Base-by-base conservation (phyloP, 805 yeast species). In the Saccharomycodes ludwigii region DNA sequence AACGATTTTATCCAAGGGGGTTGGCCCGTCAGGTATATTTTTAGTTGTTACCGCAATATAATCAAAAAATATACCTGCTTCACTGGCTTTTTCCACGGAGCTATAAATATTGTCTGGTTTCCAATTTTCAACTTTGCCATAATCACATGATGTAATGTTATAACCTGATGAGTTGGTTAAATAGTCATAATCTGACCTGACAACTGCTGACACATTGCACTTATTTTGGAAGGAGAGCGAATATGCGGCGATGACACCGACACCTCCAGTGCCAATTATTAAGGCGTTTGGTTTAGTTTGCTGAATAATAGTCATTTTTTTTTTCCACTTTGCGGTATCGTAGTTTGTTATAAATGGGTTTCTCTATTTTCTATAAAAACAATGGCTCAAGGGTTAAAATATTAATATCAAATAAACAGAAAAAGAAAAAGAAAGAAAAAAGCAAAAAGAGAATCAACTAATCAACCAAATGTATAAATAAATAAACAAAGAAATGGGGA, bases 221-320 rank as follows among this genome's bases (percentile, higher is more conserved):
- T 62, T 55, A 2, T 66, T 67, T 24, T 64, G 60, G 23, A 47
- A 46, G 38, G 66, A 68, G 23, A 81, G 57, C 0, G 78, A 70
- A 31, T 73, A 66, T 0, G 88, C 80, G 4, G 76, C 76, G 25
- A 80, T 68, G 23, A 78, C 61, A 18, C 93, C 94, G 9, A 81
- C 86, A 24, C 88, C 93, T 12, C 93, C 94, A 31, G 80, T 61
- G 3, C 93, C 93, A 17, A 81, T 62, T 7, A 79, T 52, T 15
- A 78, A 58, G 4, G 74, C 68, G 29, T 63, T 51, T 16, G 32
- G 21, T 19, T 29, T 31, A n/a, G n/a, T n/a, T n/a, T n/a, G n/a
- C n/a, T n/a, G n/a, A n/a, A n/a, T n/a, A 3, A 30, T 30, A 27
- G 22, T 23, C 21, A 24, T 32, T 19, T 31, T 18, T 24, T 20